Base-by-base conservation (phyloP, 2,329 filamentous ascomycete genomes). In the Sporothrix schenckii region DNA sequence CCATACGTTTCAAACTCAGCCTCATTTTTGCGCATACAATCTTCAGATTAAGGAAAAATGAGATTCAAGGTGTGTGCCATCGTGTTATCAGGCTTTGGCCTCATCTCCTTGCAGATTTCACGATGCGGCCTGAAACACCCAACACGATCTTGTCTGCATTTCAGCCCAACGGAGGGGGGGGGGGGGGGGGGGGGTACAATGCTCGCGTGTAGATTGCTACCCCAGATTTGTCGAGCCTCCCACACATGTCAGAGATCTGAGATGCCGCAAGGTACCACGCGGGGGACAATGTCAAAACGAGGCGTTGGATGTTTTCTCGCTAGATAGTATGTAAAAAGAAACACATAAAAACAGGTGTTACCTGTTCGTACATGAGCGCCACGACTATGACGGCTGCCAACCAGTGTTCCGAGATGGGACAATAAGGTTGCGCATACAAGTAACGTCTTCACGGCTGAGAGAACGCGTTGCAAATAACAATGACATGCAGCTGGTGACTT, bases 401-500 rank as follows among this genome's bases (percentile, higher is more conserved):
- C 7, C 30, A 5, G 19, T 19, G 16, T 41, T 13, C 11, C 16
- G 16, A 4, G 27, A 16, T 3, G 9, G 30, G 39, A 41, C 54
- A 41, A 27, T 3, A 39, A 39, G 9, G 16, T 30, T 39, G 39
- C 44, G 27, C 66, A 34, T 34, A 34, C 34, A 9, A 9, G 34
- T 6, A 34, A 9, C 34, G 9, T 7, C 7, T 34, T 6, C 3
- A 9, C 34, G 7, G 2, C 13, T 47, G 41, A 19, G 68, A 65
- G 70, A 74, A 76, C 41, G 41, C 19, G 21, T 5, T 13, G 14
- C 34, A 41, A 24, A 21, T 21, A n/a, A 19, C 7, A 50, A n/a
- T 21, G 44, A 27, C 4, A 49, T 9, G 16, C 14, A 9, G 6
- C 19, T 39, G 14, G 39, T 66, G 30, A 90, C 89, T 87, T 89